Evolutionary conservation across 176 grass and related monocot species (phyloP).

Genomic region (Stipa capillata): DNA sequence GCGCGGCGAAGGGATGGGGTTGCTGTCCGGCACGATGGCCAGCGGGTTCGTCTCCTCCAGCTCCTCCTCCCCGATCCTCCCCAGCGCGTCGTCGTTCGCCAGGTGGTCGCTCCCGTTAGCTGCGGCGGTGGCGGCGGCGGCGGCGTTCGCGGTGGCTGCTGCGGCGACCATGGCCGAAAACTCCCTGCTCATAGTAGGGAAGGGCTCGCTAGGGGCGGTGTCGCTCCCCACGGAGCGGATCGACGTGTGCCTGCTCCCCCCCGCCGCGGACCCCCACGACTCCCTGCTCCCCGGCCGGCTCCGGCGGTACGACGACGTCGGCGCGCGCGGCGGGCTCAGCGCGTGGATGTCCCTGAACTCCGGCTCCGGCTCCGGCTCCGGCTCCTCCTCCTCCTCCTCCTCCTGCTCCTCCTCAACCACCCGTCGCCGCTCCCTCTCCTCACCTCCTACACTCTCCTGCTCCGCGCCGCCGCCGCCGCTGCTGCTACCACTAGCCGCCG

Average conservation of each 20-base stretch:
- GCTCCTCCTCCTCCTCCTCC: conserved; percentile 23
- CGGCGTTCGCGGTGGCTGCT: conserved; percentile 37
- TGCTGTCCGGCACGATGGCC: conserved; percentile 72
- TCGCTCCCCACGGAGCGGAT: conserved; percentile 57
- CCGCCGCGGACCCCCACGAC: conserved; percentile 42
- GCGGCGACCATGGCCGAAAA: conserved; percentile 75
- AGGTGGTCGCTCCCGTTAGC: background rate
- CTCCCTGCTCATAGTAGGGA: conserved; percentile 63
- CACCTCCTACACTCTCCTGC: background rate
- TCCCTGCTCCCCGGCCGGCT: conserved; percentile 21
- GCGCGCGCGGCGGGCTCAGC: conserved; percentile 39
- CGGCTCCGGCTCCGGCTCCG: conserved; percentile 52
- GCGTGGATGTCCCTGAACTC: conserved; percentile 90
- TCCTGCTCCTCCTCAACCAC: background rate
- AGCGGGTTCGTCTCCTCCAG: conserved; percentile 91
- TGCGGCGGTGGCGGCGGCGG: background rate
- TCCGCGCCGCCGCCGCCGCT: background rate
- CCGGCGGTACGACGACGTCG: conserved; percentile 31
- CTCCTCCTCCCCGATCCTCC: conserved; percentile 59
- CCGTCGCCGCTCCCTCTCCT: background rate
- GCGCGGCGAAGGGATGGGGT: conserved; percentile 83
- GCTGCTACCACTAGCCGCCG: conserved; percentile 15
- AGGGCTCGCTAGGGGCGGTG: conserved; percentile 49
- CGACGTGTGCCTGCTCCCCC: conserved; percentile 56
- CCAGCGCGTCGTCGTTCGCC: conserved; percentile 12